Evolutionary conservation across 129 eudicot genomes (phyloP).

Genomic region (Kitagawia praeruptora): DNA sequence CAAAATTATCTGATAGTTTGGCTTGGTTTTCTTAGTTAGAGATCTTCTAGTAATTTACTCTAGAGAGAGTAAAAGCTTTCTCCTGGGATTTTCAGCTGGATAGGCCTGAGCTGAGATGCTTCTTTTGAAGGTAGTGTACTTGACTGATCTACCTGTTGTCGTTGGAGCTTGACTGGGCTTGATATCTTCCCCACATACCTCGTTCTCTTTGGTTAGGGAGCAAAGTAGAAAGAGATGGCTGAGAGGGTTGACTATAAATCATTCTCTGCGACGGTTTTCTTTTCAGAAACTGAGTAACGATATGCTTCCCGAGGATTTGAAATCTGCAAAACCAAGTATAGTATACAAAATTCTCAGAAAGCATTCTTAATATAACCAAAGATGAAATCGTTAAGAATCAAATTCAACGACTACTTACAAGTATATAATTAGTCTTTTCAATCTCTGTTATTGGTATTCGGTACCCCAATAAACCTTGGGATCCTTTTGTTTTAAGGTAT

Average conservation of each 20-base stretch:
- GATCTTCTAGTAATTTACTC: neutral
- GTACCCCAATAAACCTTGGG: neutral
- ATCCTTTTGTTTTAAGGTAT: neutral
- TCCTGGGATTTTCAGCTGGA: neutral
- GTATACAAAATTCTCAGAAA: neutral
- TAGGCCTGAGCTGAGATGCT: neutral
- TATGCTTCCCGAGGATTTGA: neutral
- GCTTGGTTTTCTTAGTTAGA: neutral
- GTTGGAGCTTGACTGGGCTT: neutral
- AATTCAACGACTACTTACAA: neutral
- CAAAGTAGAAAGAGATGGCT: neutral
- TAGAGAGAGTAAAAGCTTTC: neutral
- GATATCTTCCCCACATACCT: neutral
- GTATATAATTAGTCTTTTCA: too few species aligned
- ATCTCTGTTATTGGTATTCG: neutral
- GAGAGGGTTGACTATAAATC: neutral
- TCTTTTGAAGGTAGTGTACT: neutral
- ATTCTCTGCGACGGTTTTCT: neutral
- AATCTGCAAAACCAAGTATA: neutral
- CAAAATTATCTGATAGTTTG: neutral
- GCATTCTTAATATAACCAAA: neutral
- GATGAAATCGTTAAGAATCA: too few species aligned
- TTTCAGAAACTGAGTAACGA: neutral
- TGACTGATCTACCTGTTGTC: too few species aligned
- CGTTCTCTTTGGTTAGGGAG: neutral